Evolutionary conservation across 2,329 filamentous ascomycete genomes (phyloP), one percentile per base, ranked within the genome.

Genomic region (Colletotrichum sp.): DNA sequence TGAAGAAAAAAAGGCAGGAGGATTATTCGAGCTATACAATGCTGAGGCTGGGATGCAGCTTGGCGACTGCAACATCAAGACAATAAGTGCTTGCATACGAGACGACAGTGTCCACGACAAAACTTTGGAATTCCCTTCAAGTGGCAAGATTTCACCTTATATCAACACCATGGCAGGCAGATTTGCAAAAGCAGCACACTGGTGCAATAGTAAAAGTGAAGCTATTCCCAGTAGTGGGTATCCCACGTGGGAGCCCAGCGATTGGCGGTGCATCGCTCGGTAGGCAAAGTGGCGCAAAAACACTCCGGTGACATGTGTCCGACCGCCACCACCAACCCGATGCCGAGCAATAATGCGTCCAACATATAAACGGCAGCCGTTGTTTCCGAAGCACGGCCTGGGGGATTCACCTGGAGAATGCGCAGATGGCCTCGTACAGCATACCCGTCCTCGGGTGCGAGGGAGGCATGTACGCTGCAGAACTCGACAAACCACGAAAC

Each of bases 211-310:
- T 5, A 57, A 34, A 34, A 26, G 24, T 36, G 39, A 64, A 21
- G 67, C 49, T 24, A 59, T 77, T 24, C 49, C 69, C 16, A 78
- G 68, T 36, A 66, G 77, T 24, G 76, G 60, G 73, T 78, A 12
- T n/a, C 69, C 72, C 18, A 21, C 30, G 12, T 72, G 63, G 76
- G 57, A 74, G 77, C 18, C 36, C 70, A 39, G 28, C 34, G 30
- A 70, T 75, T 30, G 44, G 64, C 32, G 26, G 55, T 73, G 32
- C 21, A 36, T n/a, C 18, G 36, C 18, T n/a, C 21, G 6, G n/a
- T 30, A 8, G 10, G n/a, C 2, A 36, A 8, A 44, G 10, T 28
- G 32, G 62, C 32, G 7, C 32, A n/a, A n/a, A 18, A 30, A 60
- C 30, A 32, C 57, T n/a, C 26, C 16, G 16, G 26, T 28, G n/a